Base-by-base conservation (phyloP, 2,329 filamentous ascomycete species). In the Aspergillus sp. region DNA sequence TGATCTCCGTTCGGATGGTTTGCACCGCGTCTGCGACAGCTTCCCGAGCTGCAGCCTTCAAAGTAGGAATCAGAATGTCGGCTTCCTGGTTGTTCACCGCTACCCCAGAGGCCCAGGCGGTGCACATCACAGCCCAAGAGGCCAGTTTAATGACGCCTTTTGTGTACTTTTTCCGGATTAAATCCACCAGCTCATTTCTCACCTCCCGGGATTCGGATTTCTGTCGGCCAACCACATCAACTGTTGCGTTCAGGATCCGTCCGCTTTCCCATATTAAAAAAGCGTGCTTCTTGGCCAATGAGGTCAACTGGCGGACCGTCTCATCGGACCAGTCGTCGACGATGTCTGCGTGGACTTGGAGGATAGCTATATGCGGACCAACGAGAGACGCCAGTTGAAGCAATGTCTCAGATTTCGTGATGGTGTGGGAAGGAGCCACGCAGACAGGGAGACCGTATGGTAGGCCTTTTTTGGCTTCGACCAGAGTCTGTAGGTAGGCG, bases 341-440 rank as follows among this genome's bases (percentile, higher is more conserved):
- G 48, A 83, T 83, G 67, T 86, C 83, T 50, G 81, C 82, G 62
- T 85, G 81, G 4, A 84, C 81, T 67, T 85, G 83, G 50, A 86
- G 72, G 23, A 85, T 68, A 58, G 81, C 83, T 52, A 86, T 85
- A 55, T 80, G 77, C 58, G 84, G 81, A 54, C 83, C 83, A 14
- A 85, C 75, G 32, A 83, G 77, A 56, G 82, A 78, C 25, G 82
- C 82, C 9, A 86, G 70, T 41, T 74, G 72, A 16, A 86, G 66
- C 16, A 86, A 75, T 58, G 81, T 75, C 47, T 77, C 75, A 10
- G 81, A 81, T 45, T 76, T 83, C 45, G 77, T 78, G 55, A 85
- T 79, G 58, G 82, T 81, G 52, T 82, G 81, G 19, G 82, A 84
- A 13, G 82, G 73, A 57, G 79, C 81, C 44, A 73, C 71, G 47